phyloP scores from a whole-genome alignment of 2,329 filamentous ascomycete genomes.

The Ophiostoma angusticollis region DNA sequence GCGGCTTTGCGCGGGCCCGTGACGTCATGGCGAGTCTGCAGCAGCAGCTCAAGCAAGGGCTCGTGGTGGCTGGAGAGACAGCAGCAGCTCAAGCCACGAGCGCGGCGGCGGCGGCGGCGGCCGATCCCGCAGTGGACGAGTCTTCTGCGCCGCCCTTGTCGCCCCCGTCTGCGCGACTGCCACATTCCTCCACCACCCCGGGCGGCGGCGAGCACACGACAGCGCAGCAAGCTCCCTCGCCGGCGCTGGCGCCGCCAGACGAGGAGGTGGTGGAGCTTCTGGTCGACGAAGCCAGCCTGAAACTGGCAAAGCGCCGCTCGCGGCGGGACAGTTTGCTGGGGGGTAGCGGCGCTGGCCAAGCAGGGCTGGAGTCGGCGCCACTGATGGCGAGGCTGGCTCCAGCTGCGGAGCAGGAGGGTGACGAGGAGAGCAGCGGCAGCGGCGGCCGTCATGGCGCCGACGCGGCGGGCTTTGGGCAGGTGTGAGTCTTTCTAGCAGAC shows the following conservation, averaged over 20 bases:
- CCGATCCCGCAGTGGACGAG: conserved; percentile 11
- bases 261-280: conserved; percentile 25
- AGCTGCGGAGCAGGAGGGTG: background rate
- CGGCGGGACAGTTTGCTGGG: conserved; percentile 43
- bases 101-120: conserved; percentile 1
- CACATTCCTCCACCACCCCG: too few species aligned
- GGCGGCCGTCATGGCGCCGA: background rate
- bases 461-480: conserved; percentile 10
- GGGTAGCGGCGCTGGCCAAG: conserved; percentile 16
- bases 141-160: too few species aligned
- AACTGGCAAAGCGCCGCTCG: conserved; percentile 38
- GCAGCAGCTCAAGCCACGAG: conserved; percentile 7
- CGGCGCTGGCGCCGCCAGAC: conserved; percentile 18
- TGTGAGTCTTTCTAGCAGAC: background rate
- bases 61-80: conserved; percentile 21
- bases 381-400: conserved; percentile 9
- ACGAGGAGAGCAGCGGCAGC: background rate
- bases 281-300: conserved; percentile 41
- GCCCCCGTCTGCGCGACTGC: too few species aligned
- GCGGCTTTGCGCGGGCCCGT: conserved; percentile 36
- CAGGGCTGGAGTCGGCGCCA: conserved; percentile 22
- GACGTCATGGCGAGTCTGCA: conserved; percentile 41
- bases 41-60: conserved; percentile 33
- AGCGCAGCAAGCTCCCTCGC: too few species aligned
- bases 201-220: too few species aligned